These are phyloP conservation scores for Melanopsichium pennsylvanicum DNA, from an alignment of 1,284 basidiomycete species.

Conservation along the genomic window DNA sequence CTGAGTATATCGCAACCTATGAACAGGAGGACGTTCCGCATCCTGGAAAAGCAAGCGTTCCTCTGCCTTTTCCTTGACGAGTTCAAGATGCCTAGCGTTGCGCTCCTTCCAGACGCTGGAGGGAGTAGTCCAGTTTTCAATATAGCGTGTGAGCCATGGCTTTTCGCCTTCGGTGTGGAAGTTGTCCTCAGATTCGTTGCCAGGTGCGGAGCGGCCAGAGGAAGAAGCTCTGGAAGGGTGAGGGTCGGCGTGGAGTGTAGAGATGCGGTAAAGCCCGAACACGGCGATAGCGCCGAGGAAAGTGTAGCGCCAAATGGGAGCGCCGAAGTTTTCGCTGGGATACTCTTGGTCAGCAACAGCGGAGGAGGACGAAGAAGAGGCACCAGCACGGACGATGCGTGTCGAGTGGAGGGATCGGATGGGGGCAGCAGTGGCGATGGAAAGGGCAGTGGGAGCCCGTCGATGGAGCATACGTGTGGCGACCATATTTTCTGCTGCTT, in stretches of 20 bases:
- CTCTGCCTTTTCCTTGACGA: constrained; percentile 51
- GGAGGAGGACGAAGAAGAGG: constrained; percentile 26
- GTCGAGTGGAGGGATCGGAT: constrained; percentile 43
- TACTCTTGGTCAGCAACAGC: constrained; percentile 33
- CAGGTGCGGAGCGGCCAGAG: constrained; percentile 44
- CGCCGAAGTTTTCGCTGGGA: constrained; percentile 43
- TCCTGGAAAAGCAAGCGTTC: constrained; percentile 55
- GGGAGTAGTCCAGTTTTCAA: constrained; percentile 50
- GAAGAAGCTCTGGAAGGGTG: constrained; percentile 50
- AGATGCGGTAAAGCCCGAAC: constrained; percentile 52
- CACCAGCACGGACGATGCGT: constrained; percentile 21
- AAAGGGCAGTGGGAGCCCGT: constrained; percentile 13
- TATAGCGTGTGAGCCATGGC: constrained; percentile 61
- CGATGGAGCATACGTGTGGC: constrained; percentile 22
- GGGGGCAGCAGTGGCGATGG: constrained; percentile 6
- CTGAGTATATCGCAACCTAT: constrained; percentile 50
- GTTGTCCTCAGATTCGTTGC: constrained; percentile 52
- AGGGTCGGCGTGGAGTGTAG: constrained; percentile 45
- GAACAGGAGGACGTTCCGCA: constrained; percentile 57
- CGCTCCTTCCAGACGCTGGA: constrained; percentile 46
- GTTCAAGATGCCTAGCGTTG: constrained; percentile 47
- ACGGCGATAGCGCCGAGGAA: constrained; percentile 41
- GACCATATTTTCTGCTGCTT: constrained; percentile 12
- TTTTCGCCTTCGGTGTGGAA: constrained; percentile 35
- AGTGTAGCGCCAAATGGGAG: constrained; percentile 58